Evolutionary conservation across 179 eudicot species (phyloP), one percentile per base, ranked within the genome.

Genomic region (Sideroxylon spinosum): DNA sequence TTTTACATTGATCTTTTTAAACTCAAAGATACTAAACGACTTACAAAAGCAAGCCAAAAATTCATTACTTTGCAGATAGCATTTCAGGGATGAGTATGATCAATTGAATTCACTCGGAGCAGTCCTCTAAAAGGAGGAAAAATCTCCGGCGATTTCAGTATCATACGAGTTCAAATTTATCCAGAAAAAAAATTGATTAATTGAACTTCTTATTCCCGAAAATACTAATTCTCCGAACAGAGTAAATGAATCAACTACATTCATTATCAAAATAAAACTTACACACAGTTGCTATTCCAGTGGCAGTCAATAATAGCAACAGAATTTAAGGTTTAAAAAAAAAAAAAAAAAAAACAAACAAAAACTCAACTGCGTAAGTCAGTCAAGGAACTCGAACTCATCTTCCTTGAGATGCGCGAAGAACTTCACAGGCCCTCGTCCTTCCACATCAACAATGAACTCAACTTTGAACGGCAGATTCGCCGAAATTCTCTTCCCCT

Each of bases 401-500:
- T 93, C 97, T 78, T 92, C 98, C 81, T 76, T 90, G 9, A 93
- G 88, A 83, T 93, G 98, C 23, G 89, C 90, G 53, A 83, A 66
- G 82, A 92, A 86, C 80, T 89, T 93, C 23, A 91, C 92, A 9
- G 76, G 61, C 6, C 91, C 92, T 13, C 93, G 84, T 0, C 85
- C 87, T 64, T 86, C 86, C n/a, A 85, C 84, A 0, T 88, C 85
- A 13, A 59, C 77, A 28, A 79, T 25, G 57, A 90, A 93, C 88
- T 90, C 89, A 53, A 90, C 80, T 64, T 92, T 93, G 55, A 80
- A 93, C 5, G 98, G 98, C 37, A 82, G 74, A 68, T 89, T 93
- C 0, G 95, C 95, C 8, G 97, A 90, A 7, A 93, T 93, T 19
- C 81, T 78, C 74, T 90, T 93, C 44, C 98, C 98, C 60, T 93